Base-by-base conservation (phyloP, 768 basidiomycete species). In the Daedaleopsis sinensis region DNA sequence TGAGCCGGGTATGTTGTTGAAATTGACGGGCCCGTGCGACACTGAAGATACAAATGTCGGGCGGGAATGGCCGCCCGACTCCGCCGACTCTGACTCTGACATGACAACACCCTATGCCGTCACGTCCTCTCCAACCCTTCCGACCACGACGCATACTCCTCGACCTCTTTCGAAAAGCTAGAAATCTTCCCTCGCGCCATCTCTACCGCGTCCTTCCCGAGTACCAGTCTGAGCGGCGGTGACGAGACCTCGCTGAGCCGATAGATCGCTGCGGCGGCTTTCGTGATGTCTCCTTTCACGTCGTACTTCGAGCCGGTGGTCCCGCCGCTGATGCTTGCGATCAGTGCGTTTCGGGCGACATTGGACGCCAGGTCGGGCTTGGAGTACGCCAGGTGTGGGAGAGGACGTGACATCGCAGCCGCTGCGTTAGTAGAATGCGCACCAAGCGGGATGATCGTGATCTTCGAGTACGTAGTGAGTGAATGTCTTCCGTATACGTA, bases 91-190 rank as follows among this genome's bases (percentile, higher is more conserved):
- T 7, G 27, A 32, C 27, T 32, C 7, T 32, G 27, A n/a, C n/a
- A n/a, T n/a, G n/a, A n/a, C 27, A 32, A 32, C 27, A 32, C 7
- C 27, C 27, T 32, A 32, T 32, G 27, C 27, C 27, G 27, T 32
- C 27, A 3, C 27, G 27, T 32, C 27, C 27, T 32, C 13, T 46
- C 21, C 18, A 46, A 3, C 21, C 62, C 61, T 6, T 58, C 50
- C 1, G 67, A 65, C 67, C 67, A 67, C 5, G 47, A 43, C 38
- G 58, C 60, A 32, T 62, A 66, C 35, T 56, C 32, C 16, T 65
- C 61, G 18, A 67, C 16, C 21, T 66, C 68, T 2, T 35, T 50
- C 8, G 35, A 52, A 5, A 66, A 37, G 15, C 19, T 36, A 15
- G 53, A 19, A 4, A 58, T 42, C 55, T 66, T 57, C 7, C 10